Conservation (phyloP, 345 rosid genomes). For the Acer yangbiense region DNA sequence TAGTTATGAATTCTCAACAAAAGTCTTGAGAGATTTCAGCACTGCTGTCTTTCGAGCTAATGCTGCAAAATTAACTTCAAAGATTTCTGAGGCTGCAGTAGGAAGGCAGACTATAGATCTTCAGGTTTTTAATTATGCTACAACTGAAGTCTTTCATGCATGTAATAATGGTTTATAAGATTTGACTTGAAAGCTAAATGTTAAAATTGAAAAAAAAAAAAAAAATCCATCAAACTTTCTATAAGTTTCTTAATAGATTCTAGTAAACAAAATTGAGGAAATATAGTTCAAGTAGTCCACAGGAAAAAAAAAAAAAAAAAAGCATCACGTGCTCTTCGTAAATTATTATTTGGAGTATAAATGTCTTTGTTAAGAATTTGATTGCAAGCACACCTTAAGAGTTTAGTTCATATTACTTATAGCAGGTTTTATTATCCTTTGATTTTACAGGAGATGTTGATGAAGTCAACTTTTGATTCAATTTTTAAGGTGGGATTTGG, state of each 20-base stretch:
- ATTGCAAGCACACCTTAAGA: no score
- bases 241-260: neutral
- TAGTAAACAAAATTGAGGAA: neutral
- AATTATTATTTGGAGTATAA: neutral
- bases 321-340: neutral
- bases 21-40: constrained; percentile 39
- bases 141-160: neutral
- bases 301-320: neutral
- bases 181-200: neutral
- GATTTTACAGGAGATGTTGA: constrained; percentile 38
- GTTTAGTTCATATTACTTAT: neutral
- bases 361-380: neutral
- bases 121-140: constrained; percentile 31
- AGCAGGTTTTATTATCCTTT: neutral
- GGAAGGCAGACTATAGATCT: constrained; percentile 32
- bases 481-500: constrained; percentile 51
- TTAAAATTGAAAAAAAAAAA: neutral
- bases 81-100: constrained; percentile 28
- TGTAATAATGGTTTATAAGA: neutral
- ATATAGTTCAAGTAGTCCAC: neutral
- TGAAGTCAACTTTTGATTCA: constrained; percentile 42
- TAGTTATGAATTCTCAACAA: constrained; percentile 48
- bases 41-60: constrained; percentile 32
- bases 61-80: constrained; percentile 34
- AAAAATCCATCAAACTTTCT: neutral